These are phyloP conservation scores for Bruguiera hainesii DNA, from an alignment of 441 rosid species.

Conservation along the genomic window DNA sequence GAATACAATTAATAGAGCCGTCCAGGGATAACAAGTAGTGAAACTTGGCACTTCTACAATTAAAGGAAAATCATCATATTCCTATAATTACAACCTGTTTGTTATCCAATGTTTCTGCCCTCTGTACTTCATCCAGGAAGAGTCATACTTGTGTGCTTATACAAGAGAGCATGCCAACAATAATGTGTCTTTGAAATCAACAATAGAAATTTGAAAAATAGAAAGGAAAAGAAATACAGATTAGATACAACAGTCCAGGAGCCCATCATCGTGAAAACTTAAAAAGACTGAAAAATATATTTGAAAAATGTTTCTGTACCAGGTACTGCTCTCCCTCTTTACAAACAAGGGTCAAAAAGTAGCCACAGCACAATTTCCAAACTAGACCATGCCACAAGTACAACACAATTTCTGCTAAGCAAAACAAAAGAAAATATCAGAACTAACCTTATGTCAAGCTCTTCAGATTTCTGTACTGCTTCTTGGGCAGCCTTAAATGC, in stretches of 20 bases:
- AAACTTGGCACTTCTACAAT: neutral
- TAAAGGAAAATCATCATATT: neutral
- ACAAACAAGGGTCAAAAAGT: no score
- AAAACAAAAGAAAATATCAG: neutral
- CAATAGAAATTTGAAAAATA: neutral
- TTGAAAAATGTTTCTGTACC: neutral
- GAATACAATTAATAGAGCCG: neutral
- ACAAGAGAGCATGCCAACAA: neutral
- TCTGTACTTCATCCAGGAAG: neutral
- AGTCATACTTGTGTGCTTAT: neutral
- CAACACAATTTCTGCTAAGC: neutral
- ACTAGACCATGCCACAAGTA: neutral
- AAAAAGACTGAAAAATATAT: neutral
- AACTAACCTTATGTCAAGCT: slow-evolving; percentile 33
- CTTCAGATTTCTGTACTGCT: slow-evolving; percentile 39
- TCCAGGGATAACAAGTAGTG: neutral
- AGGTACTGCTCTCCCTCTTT: no score
- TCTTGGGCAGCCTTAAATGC: slow-evolving; percentile 41
- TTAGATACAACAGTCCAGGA: neutral
- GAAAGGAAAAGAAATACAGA: neutral
- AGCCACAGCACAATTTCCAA: neutral
- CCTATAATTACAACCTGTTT: neutral
- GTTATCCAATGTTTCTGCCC: neutral
- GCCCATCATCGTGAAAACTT: neutral
- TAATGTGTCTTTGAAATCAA: neutral